Conservation (phyloP, 192 early-diverging fungal species). For the Lobosporangium transversale region DNA sequence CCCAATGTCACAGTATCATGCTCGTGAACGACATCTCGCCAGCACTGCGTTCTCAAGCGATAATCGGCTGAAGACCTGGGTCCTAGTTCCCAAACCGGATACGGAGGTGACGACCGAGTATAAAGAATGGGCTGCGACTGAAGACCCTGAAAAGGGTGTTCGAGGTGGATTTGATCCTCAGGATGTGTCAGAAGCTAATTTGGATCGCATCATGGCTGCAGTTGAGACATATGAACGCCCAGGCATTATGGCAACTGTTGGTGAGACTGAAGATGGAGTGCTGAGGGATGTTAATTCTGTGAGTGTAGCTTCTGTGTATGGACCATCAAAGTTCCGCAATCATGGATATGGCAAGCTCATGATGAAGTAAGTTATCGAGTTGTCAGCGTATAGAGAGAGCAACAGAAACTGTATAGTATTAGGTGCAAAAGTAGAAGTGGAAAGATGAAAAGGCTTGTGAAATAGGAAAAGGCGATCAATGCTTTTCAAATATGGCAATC, state of each 20-base stretch:
- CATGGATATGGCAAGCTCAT: conserved; percentile 35
- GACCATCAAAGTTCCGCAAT: conserved; percentile 30
- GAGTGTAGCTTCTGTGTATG: conserved; percentile 36
- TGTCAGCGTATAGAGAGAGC: too few species aligned
- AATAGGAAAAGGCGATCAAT: too few species aligned
- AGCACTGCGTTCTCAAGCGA: conserved; percentile 29
- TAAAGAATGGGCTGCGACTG: neutral
- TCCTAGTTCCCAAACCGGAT: conserved; percentile 29
- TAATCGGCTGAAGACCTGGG: conserved; percentile 20
- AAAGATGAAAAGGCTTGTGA: too few species aligned
- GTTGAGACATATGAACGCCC: conserved; percentile 43
- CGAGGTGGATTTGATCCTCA: conserved; percentile 18
- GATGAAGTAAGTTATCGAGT: conserved; percentile 39
- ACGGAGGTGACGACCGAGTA: conserved; percentile 9
- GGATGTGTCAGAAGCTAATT: conserved; percentile 6
- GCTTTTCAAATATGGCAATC: conserved; percentile 15
- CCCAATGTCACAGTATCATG: conserved; percentile 14
- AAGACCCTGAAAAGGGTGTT: neutral
- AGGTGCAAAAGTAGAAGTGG: too few species aligned
- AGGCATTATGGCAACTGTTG: conserved; percentile 26
- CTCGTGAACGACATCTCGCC: conserved; percentile 25
- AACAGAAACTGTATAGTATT: too few species aligned
- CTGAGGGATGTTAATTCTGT: conserved; percentile 26
- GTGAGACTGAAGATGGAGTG: neutral
- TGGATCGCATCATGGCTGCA: conserved; percentile 26